Conservation (phyloP, 192 early-diverging fungal genomes). For the Coemansia sp. region DNA sequence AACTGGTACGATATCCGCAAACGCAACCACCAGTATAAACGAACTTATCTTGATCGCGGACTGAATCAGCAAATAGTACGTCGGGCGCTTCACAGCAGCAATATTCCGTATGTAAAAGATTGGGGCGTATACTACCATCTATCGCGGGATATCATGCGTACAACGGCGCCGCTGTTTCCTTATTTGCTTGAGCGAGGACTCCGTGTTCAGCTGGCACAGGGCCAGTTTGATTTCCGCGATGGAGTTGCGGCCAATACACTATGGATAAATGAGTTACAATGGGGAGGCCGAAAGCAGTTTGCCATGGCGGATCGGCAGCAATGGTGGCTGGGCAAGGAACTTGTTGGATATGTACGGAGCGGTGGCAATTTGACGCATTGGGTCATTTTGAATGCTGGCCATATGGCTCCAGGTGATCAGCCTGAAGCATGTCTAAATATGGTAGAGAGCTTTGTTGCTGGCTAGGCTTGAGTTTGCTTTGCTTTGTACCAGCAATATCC, state of each 20-base stretch:
- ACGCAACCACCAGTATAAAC: constrained; percentile 61
- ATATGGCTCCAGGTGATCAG: constrained; percentile 72
- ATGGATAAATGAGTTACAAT: constrained; percentile 66
- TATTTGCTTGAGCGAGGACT: constrained; percentile 56
- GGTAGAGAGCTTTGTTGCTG: constrained; percentile 28
- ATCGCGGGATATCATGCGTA: constrained; percentile 65
- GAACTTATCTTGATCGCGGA: constrained; percentile 59
- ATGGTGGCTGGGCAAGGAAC: constrained; percentile 43
- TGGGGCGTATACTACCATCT: constrained; percentile 55
- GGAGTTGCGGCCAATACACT: constrained; percentile 62
- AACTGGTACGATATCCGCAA: constrained; percentile 79
- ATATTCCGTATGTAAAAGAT: constrained; percentile 54
- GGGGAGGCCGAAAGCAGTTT: constrained; percentile 52
- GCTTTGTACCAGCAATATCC: not conserved
- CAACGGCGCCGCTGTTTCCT: constrained; percentile 56
- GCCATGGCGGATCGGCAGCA: constrained; percentile 53
- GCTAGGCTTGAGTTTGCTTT: not conserved
- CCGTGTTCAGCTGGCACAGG: constrained; percentile 67
- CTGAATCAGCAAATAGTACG: constrained; percentile 58
- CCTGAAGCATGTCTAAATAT: constrained; percentile 44
- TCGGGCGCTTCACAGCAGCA: constrained; percentile 59
- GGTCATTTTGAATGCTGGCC: constrained; percentile 68
- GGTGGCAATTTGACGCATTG: constrained; percentile 58
- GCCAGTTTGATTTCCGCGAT: constrained; percentile 82
- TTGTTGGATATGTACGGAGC: constrained; percentile 62